phyloP scores from a whole-genome alignment of 352 stramenopile genomes.

The Hyaloperonospora brassicae region DNA sequence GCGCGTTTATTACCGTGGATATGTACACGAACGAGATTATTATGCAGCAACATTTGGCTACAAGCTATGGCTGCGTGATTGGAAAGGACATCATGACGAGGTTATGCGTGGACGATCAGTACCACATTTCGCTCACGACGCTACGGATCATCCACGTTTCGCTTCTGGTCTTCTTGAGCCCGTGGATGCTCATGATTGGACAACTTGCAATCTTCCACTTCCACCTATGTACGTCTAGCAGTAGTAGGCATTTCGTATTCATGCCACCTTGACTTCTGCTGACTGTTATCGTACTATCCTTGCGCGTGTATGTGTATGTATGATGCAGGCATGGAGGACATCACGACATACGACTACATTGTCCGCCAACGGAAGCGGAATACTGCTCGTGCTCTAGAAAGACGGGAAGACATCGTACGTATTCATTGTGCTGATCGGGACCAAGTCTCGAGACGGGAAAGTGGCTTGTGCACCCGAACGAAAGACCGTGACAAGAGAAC shows the following conservation, averaged over 20 bases:
- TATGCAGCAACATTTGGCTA: slow-evolving; percentile 43
- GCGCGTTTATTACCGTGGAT: slow-evolving; percentile 47
- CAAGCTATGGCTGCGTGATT: slow-evolving; percentile 51
- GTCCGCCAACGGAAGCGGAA: slow-evolving; percentile 74
- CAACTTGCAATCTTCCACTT: slow-evolving; percentile 80
- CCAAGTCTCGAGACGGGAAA: slow-evolving; percentile 12
- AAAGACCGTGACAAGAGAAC: slow-evolving; percentile 6
- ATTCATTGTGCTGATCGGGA: slow-evolving; percentile 40
- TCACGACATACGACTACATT: slow-evolving; percentile 87
- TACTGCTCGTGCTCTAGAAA: slow-evolving; percentile 28
- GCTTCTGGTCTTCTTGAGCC: slow-evolving; percentile 55
- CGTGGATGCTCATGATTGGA: slow-evolving; percentile 71
- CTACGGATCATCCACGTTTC: slow-evolving; percentile 60
- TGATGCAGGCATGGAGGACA: slow-evolving; percentile 55
- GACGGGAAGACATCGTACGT: slow-evolving; percentile 64
- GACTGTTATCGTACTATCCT: background rate
- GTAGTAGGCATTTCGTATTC: background rate
- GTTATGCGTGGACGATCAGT: slow-evolving; percentile 45
- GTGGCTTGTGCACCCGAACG: slow-evolving; percentile 12
- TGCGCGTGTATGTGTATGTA: background rate
- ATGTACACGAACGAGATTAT: slow-evolving; percentile 39
- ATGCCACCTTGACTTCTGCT: background rate
- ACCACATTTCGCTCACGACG: slow-evolving; percentile 43
- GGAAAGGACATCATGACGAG: slow-evolving; percentile 34
- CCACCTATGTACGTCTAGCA: slow-evolving; percentile 52